Conservation (phyloP, 345 rosid genomes). For the Abelmoschus esculentus region DNA sequence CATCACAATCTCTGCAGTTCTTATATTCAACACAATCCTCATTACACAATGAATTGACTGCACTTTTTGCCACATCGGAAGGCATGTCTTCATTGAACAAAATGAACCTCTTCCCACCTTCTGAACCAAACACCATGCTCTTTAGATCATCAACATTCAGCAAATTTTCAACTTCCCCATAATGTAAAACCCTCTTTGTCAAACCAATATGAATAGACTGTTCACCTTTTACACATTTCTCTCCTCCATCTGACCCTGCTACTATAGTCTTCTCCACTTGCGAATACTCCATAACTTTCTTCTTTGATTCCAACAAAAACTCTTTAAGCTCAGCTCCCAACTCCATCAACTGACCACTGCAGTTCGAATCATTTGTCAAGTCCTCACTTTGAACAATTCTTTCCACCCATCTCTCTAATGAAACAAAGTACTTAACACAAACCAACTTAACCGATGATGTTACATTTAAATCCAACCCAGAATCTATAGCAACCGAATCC, state of each 20-base stretch:
- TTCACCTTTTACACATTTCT: conserved; percentile 24
- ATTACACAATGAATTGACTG: neutral
- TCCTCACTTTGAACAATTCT: neutral
- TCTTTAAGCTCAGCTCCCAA: conserved; percentile 28
- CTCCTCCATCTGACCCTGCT: conserved; percentile 20
- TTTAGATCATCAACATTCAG: conserved; percentile 16
- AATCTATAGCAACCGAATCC: conserved; percentile 1
- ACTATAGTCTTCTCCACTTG: conserved; percentile 15
- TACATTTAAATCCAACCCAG: neutral
- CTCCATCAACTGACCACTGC: conserved; percentile 21
- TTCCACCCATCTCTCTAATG: conserved; percentile 3
- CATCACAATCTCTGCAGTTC: conserved; percentile 1
- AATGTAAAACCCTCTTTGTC: conserved; percentile 8
- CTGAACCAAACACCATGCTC: conserved; percentile 11
- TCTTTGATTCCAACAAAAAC: conserved; percentile 25
- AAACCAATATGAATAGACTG: conserved; percentile 20
- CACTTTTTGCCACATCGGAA: neutral
- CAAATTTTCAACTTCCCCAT: conserved; percentile 15
- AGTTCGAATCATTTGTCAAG: neutral
- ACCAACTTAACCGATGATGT: neutral
- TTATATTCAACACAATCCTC: conserved; percentile 15
- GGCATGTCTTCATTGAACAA: neutral
- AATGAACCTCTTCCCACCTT: neutral
- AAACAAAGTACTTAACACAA: conserved; percentile 6
- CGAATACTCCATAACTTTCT: conserved; percentile 21